A percentile compares a stretch with the other conserved stretches of the same genome.
Evolutionary conservation across 768 basidiomycete species (phyloP).

Genomic region (Panaeolus cyanescens): DNA sequence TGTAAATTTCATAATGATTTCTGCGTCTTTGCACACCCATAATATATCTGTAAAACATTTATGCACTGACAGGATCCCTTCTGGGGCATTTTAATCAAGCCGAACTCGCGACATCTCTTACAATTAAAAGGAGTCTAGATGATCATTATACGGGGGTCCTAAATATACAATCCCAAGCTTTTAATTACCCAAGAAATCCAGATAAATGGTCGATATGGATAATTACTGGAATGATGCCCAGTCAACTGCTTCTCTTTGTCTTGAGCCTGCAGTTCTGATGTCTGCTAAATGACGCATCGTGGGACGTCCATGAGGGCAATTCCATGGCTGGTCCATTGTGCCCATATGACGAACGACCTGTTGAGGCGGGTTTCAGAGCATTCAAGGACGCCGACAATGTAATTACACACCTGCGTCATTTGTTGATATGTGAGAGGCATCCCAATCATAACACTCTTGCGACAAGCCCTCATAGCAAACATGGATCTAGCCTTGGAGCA

Average conservation of each 20-base stretch:
- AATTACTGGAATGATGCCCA: conserved; percentile 30
- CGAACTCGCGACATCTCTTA: too few species aligned
- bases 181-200: too few species aligned
- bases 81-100: too few species aligned
- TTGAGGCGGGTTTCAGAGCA: conserved; percentile 7
- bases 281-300: conserved; percentile 80
- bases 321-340: conserved; percentile 84
- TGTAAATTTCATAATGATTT: too few species aligned
- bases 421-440: conserved; percentile 74
- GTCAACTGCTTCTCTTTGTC: conserved; percentile 25
- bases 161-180: neutral
- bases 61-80: too few species aligned
- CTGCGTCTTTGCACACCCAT: too few species aligned
- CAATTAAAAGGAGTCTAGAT: too few species aligned
- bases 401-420: conserved; percentile 68
- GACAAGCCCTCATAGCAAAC: conserved; percentile 96
- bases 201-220: too few species aligned
- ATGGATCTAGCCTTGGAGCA: conserved; percentile 92
- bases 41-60: too few species aligned
- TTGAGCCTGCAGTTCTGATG: conserved; percentile 30
- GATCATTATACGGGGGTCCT: too few species aligned
- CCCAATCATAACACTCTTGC: conserved; percentile 97
- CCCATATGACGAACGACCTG: conserved; percentile 84
- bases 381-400: too few species aligned
- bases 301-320: conserved; percentile 85